These are phyloP conservation scores for Rutstroemia sp. DNA, from an alignment of 2,329 filamentous ascomycete genomes.

Conservation along the genomic window DNA sequence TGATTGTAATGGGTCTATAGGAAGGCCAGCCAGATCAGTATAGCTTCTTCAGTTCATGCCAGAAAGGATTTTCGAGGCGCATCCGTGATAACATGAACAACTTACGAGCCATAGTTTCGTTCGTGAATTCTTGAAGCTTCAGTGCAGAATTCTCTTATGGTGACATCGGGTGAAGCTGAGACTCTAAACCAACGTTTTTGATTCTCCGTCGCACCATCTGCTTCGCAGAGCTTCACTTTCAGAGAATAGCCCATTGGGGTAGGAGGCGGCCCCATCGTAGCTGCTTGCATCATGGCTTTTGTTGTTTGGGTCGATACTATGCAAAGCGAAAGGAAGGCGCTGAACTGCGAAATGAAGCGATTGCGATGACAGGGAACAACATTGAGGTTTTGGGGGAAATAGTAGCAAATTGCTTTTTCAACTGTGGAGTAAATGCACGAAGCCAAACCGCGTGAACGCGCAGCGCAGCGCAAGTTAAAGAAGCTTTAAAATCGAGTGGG, in stretches of 20 bases:
- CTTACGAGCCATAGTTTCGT: constrained; percentile 28
- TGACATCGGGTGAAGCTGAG: constrained; percentile 23
- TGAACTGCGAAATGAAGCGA: not conserved
- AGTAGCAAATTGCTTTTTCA: not conserved
- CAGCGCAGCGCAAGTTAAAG: not conserved
- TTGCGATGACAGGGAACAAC: not conserved
- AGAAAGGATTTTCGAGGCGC: not conserved
- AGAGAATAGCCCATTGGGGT: constrained; percentile 24
- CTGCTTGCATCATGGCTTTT: constrained; percentile 9
- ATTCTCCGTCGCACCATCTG: constrained; percentile 14
- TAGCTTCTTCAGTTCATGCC: not conserved
- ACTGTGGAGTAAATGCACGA: not conserved
- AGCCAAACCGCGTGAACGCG: not conserved
- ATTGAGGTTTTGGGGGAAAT: not conserved
- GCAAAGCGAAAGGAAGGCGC: not conserved
- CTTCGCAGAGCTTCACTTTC: constrained; percentile 25
- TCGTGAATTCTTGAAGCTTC: constrained; percentile 26
- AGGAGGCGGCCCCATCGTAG: constrained; percentile 22
- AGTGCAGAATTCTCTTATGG: constrained; percentile 26
- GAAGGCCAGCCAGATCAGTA: not conserved
- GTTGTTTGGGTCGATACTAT: not conserved
- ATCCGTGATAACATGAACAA: constrained; percentile 7
- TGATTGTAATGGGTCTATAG: constrained; percentile 24
- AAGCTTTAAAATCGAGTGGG: not conserved
- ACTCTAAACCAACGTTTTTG: constrained; percentile 27